phyloP scores from a whole-genome alignment of 352 stramenopile genomes.

The Stramenopiles sp. region DNA sequence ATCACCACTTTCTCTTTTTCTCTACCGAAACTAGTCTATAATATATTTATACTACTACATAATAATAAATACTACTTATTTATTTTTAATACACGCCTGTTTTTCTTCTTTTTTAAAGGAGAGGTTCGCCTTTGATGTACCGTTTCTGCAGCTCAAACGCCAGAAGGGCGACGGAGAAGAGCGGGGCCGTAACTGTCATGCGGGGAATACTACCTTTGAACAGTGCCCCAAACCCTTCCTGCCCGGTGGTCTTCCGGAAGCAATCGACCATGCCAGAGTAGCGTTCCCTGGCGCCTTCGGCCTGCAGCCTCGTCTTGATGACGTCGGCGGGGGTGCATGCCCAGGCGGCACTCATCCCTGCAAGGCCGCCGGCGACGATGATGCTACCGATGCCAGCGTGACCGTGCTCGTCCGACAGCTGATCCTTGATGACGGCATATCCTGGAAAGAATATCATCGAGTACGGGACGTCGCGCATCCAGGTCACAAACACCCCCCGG shows the following conservation, averaged over 20 bases:
- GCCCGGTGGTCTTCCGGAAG: conserved; percentile 42
- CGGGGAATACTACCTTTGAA: conserved; percentile 52
- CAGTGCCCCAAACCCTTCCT: conserved; percentile 49
- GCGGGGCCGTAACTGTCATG: conserved; percentile 57
- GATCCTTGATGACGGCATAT: conserved; percentile 46
- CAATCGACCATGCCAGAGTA: conserved; percentile 46
- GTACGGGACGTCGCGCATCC: conserved; percentile 74
- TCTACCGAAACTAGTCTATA: no score
- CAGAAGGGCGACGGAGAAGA: conserved; percentile 55
- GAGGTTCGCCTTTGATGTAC: conserved; percentile 62
- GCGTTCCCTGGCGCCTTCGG: conserved; percentile 33
- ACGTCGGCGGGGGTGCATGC: conserved; percentile 41
- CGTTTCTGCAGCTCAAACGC: conserved; percentile 64
- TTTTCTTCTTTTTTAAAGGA: no score
- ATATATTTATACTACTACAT: no score
- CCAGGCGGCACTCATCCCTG: conserved; percentile 39
- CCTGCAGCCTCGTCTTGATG: conserved; percentile 64
- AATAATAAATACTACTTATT: no score
- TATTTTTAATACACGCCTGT: no score
- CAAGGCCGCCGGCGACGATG: conserved; percentile 36
- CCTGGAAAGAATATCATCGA: conserved; percentile 70
- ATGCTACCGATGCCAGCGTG: conserved; percentile 22
- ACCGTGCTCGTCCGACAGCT: conserved; percentile 32
- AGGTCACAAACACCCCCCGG: conserved; percentile 52
- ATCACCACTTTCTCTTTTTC: no score